phyloP scores from a whole-genome alignment of 371 early-diverging fungal genomes.

The Batrachochytrium dendrobatidis region DNA sequence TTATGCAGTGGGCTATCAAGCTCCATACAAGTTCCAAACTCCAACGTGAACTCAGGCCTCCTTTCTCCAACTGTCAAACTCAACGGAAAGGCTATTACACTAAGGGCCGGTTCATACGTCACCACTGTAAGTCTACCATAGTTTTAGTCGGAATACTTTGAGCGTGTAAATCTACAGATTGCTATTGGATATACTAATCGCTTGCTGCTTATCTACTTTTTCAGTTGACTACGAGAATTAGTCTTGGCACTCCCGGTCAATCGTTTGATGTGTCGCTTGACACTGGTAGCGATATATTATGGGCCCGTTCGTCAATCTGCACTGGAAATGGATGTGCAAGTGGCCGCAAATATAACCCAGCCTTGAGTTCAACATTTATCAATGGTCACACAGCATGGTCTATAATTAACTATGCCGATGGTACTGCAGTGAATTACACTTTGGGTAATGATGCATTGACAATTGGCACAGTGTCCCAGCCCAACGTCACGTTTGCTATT shows the following conservation, averaged over 20 bases:
- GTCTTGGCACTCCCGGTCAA: conserved; percentile 18
- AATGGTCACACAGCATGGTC: background rate
- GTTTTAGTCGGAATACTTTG: too few species aligned
- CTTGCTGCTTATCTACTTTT: too few species aligned
- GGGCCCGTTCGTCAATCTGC: conserved; percentile 8
- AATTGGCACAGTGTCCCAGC: background rate
- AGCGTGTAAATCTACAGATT: too few species aligned
- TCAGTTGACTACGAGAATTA: too few species aligned
- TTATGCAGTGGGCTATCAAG: too few species aligned
- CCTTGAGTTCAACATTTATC: background rate
- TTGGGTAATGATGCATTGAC: conserved; percentile 4
- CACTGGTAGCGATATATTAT: conserved; percentile 14
- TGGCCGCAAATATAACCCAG: background rate
- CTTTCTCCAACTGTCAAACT: too few species aligned
- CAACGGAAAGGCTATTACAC: too few species aligned
- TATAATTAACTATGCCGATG: conserved; percentile 8
- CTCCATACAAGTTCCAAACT: too few species aligned
- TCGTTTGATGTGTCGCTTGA: conserved; percentile 9
- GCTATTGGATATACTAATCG: too few species aligned
- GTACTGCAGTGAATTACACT: conserved; percentile 2
- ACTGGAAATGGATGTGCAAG: conserved; percentile 2
- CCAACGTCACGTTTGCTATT: conserved; percentile 6
- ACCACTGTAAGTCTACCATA: too few species aligned
- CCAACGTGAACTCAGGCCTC: too few species aligned
- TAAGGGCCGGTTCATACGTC: too few species aligned